phyloP scores from a whole-genome alignment of 495 filamentous ascomycete species.

The Daldinia childiae region DNA sequence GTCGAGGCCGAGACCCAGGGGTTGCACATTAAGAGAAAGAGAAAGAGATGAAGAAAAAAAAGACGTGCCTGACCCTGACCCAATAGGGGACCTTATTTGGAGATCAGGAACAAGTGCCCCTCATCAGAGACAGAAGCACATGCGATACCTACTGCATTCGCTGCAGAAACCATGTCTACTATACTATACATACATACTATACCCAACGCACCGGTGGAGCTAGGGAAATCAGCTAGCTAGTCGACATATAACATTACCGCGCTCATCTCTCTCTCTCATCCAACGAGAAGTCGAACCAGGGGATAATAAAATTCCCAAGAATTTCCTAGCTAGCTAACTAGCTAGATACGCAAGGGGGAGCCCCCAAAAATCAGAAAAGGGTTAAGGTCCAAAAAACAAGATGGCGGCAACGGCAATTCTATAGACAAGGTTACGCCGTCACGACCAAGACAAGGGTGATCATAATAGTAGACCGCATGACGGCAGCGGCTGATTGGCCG shows the following conservation, averaged over 20 bases:
- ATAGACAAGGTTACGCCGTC: conserved; percentile 12
- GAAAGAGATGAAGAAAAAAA: neutral
- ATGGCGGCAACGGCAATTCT: conserved; percentile 13
- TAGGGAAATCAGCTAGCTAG: neutral
- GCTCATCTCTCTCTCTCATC: neutral
- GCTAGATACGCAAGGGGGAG: too few species aligned
- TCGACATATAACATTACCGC: too few species aligned
- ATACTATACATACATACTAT: neutral
- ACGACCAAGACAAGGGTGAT: conserved; percentile 30
- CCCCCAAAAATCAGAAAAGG: neutral
- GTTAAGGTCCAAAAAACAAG: conserved; percentile 18
- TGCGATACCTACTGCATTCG: neutral
- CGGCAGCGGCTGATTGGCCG: conserved; percentile 36
- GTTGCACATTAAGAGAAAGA: neutral
- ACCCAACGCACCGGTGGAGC: neutral
- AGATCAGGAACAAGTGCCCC: conserved; percentile 19
- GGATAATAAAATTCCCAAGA: neutral
- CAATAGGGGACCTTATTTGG: conserved; percentile 7
- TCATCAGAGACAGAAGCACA: neutral
- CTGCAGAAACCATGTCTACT: neutral
- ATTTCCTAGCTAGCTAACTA: neutral
- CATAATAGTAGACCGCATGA: conserved; percentile 33
- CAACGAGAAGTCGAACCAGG: neutral
- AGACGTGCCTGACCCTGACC: conserved; percentile 11
- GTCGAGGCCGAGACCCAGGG: conserved; percentile 29